phyloP scores from a whole-genome alignment of 805 yeast genomes.

The Lipomyces yamadae region DNA sequence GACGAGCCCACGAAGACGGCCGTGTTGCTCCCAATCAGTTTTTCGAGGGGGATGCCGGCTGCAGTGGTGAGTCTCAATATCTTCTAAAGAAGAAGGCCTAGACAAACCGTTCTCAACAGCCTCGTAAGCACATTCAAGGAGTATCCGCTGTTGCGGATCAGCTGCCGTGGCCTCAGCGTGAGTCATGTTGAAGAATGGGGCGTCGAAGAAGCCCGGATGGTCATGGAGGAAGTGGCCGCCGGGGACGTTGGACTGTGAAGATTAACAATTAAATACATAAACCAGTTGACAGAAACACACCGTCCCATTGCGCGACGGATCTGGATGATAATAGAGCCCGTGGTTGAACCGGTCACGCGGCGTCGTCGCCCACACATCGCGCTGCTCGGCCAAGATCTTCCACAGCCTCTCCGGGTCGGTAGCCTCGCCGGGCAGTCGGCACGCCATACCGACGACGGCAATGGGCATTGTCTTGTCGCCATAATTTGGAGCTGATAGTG shows the following conservation, averaged over 20 bases:
- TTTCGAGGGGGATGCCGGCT: constrained; percentile 1
- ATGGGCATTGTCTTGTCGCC: background rate
- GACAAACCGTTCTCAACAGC: background rate
- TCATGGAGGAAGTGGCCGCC: background rate
- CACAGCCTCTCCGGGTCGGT: background rate
- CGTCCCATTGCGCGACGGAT: background rate
- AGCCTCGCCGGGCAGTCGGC: constrained; percentile 1
- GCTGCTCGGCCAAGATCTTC: background rate
- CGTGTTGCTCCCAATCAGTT: background rate
- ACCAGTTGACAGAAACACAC: background rate
- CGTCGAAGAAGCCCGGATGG: background rate
- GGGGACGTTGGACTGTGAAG: background rate
- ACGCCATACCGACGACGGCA: background rate
- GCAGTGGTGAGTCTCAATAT: background rate
- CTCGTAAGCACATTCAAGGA: background rate
- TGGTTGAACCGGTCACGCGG: background rate
- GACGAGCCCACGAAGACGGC: background rate
- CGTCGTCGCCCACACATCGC: background rate
- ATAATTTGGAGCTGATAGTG: background rate
- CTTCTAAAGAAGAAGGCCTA: background rate
- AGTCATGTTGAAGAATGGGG: background rate
- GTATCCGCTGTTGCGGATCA: background rate
- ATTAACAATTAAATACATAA: background rate
- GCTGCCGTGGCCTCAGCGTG: background rate
- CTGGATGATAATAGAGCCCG: background rate